Evolutionary conservation across 2,329 filamentous ascomycete species (phyloP).

Genomic region (Cryphonectria parasitica): DNA sequence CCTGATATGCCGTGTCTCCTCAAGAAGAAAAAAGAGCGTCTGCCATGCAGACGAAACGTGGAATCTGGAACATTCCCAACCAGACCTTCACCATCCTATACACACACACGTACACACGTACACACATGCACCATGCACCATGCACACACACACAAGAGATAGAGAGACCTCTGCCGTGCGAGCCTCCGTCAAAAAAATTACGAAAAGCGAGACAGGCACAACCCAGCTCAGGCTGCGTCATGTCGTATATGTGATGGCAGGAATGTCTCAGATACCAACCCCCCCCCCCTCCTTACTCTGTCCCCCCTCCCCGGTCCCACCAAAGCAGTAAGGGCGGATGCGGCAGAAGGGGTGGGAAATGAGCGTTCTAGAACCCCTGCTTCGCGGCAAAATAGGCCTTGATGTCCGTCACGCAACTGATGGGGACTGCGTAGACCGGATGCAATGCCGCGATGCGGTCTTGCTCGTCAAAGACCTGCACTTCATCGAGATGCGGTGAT

Average conservation of each 20-base stretch:
- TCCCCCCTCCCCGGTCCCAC: background rate
- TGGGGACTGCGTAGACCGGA: constrained; percentile 84
- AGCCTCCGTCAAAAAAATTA: background rate
- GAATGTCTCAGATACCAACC: constrained; percentile 18
- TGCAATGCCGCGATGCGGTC: constrained; percentile 75
- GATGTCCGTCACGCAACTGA: constrained; percentile 67
- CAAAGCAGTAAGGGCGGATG: background rate
- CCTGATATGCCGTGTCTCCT: constrained; percentile 24
- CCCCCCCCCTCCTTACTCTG: background rate
- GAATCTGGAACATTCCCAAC: constrained; percentile 23
- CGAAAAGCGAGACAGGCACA: constrained; percentile 1
- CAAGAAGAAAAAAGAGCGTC: background rate
- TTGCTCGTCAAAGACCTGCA: constrained; percentile 69
- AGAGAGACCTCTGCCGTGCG: constrained; percentile 15
- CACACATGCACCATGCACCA: no score
- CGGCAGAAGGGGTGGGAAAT: background rate
- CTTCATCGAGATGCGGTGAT: constrained; percentile 53
- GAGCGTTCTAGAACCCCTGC: constrained; percentile 52
- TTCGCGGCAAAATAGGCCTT: constrained; percentile 67
- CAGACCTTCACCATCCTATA: constrained; percentile 9
- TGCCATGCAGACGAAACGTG: constrained; percentile 15
- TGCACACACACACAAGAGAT: background rate
- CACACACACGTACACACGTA: background rate
- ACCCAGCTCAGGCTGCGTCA: constrained; percentile 5
- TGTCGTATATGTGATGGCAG: constrained; percentile 10